Evolutionary conservation across 306 rosid genomes (phyloP).

Genomic region (Begonia loranthoides): DNA sequence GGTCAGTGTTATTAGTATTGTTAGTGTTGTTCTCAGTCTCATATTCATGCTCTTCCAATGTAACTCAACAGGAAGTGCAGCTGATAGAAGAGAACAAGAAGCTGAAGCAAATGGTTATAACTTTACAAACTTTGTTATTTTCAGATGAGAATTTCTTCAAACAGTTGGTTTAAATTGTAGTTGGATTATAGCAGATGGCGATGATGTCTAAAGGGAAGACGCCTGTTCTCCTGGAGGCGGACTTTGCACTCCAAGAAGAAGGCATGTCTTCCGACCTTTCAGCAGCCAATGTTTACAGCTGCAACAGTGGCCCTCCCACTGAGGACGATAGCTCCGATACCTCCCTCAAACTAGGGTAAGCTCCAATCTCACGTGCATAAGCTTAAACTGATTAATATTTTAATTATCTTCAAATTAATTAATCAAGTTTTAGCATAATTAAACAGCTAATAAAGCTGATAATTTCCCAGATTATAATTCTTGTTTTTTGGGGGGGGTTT

Average conservation of each 20-base stretch:
- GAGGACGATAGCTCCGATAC: slow-evolving; percentile 23
- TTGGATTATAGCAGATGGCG: slow-evolving; percentile 13
- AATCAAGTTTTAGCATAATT: too few species aligned
- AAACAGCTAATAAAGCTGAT: too few species aligned
- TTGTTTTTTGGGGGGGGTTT: too few species aligned
- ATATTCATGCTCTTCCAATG: too few species aligned
- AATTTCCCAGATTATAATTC: too few species aligned
- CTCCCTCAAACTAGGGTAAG: slow-evolving; percentile 25
- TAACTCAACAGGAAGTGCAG: slow-evolving; percentile 14
- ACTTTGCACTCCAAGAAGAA: slow-evolving; percentile 11
- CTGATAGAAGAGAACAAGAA: slow-evolving; percentile 17
- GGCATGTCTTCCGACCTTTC: slow-evolving; percentile 21
- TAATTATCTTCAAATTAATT: too few species aligned
- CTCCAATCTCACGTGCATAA: too few species aligned
- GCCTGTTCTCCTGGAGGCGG: slow-evolving; percentile 2
- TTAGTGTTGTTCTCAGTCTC: too few species aligned
- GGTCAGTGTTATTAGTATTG: slow-evolving; percentile 7
- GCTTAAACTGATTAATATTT: too few species aligned
- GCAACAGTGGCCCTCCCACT: slow-evolving; percentile 10
- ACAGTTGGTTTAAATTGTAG: too few species aligned
- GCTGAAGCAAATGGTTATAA: slow-evolving; percentile 18
- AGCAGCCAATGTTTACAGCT: slow-evolving; percentile 15
- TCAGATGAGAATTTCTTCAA: too few species aligned
- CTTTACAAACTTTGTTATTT: neutral
- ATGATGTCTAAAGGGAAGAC: slow-evolving; percentile 10